These are phyloP conservation scores for Teunomyces panamensis DNA, from an alignment of 805 yeast species.

Conservation along the genomic window DNA sequence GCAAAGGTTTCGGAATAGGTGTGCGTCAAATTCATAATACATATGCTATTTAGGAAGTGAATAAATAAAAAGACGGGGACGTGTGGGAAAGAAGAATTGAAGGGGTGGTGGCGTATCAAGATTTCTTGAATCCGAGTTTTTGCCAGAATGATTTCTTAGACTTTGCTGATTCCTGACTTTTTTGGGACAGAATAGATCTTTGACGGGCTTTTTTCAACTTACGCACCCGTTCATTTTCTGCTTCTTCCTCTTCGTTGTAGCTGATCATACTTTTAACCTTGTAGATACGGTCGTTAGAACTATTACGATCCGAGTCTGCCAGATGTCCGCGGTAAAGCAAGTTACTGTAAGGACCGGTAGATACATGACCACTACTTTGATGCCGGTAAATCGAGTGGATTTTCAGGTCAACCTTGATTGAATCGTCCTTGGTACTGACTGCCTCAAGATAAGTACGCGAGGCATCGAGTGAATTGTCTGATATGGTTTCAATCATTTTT, in stretches of 20 bases:
- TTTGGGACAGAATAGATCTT: constrained; percentile 9
- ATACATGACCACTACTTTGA: constrained; percentile 13
- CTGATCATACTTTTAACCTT: constrained; percentile 41
- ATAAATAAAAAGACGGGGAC: background rate
- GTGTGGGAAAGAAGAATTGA: background rate
- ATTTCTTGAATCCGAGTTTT: constrained; percentile 13
- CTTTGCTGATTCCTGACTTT: constrained; percentile 4
- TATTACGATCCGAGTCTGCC: constrained; percentile 7
- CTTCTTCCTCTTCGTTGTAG: constrained; percentile 31
- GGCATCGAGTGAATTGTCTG: constrained; percentile 27
- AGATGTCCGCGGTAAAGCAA: constrained; percentile 7
- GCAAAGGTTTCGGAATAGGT: background rate
- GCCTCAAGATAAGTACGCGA: constrained; percentile 24
- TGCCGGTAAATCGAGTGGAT: constrained; percentile 36
- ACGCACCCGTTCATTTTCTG: constrained; percentile 9
- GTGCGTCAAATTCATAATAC: background rate
- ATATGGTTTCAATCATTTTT: constrained; percentile 21
- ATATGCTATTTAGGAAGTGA: background rate
- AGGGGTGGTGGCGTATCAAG: background rate
- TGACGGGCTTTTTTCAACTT: constrained; percentile 8
- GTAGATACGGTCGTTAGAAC: constrained; percentile 24
- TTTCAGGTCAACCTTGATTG: constrained; percentile 24
- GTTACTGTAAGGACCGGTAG: constrained; percentile 5
- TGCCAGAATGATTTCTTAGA: constrained; percentile 12
- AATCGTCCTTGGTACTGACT: constrained; percentile 17